Evolutionary conservation across 1,284 basidiomycete genomes (phyloP).

Genomic region (Dichomitus squalens): DNA sequence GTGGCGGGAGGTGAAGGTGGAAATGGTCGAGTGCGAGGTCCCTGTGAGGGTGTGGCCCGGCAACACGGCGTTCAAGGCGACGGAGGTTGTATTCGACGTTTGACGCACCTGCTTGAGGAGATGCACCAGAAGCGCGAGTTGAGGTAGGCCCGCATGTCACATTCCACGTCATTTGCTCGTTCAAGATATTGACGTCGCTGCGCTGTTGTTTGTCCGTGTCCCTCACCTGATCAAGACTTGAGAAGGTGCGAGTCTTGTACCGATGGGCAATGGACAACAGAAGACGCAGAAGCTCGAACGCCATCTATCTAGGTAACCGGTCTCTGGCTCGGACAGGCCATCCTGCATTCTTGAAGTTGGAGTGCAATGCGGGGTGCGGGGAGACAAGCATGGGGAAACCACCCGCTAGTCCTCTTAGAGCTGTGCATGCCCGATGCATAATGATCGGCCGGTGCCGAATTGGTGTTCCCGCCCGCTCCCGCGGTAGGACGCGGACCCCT

Average conservation of each 20-base stretch:
- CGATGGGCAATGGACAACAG: not conserved
- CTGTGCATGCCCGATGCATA: conserved; percentile 5
- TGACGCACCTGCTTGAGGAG: conserved; percentile 27
- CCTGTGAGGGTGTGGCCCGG: conserved; percentile 88
- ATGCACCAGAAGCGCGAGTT: conserved; percentile 1
- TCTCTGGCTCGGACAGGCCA: not conserved
- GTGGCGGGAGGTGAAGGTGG: conserved; percentile 66
- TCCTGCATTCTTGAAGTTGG: not conserved
- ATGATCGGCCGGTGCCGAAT: conserved; percentile 1
- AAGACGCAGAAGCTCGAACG: not conserved
- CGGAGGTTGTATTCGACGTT: conserved; percentile 78
- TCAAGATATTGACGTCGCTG: not conserved
- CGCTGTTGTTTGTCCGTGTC: not conserved
- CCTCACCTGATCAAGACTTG: not conserved
- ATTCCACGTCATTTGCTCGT: not conserved
- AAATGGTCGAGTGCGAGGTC: conserved; percentile 90
- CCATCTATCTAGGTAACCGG: too few relatives aligned
- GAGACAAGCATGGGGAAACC: not conserved
- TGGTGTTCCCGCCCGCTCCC: not conserved
- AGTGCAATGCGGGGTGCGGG: not conserved
- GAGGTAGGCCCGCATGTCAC: conserved; percentile 1
- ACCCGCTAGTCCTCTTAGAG: conserved; percentile 4
- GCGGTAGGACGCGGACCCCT: conserved; percentile 7
- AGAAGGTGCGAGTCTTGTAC: not conserved
- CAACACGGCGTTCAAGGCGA: conserved; percentile 86